These are phyloP conservation scores for Paraphysoderma sedebokerense DNA, from an alignment of 371 early-diverging fungal species.

Conservation along the genomic window DNA sequence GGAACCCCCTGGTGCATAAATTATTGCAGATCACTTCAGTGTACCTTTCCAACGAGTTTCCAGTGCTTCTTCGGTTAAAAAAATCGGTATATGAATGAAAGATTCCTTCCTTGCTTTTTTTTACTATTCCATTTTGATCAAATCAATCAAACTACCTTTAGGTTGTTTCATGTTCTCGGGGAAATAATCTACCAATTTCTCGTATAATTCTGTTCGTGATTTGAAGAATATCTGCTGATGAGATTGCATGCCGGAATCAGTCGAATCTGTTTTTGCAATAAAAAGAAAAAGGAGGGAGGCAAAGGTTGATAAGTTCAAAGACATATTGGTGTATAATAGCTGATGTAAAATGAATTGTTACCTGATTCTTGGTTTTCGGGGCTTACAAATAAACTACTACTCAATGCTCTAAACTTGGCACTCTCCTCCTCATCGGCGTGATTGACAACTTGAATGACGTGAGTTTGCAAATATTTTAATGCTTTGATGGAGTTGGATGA, in stretches of 20 bases:
- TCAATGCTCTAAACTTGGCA: conserved; percentile 41
- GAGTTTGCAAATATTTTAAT: conserved; percentile 42
- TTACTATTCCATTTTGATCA: no score
- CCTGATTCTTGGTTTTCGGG: conserved; percentile 7
- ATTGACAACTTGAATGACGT: conserved; percentile 44
- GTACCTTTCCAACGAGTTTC: no score
- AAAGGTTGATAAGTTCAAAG: no score
- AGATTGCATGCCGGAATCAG: neutral
- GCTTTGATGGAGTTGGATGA: conserved; percentile 22
- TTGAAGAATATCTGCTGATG: conserved; percentile 11
- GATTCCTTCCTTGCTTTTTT: no score
- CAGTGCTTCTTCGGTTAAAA: no score
- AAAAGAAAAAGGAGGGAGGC: neutral
- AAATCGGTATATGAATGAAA: no score
- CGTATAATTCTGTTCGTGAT: conserved; percentile 45
- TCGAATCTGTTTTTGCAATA: no score
- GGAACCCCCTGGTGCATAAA: no score
- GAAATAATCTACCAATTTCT: conserved; percentile 49
- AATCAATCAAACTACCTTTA: conserved; percentile 44
- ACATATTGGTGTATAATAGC: no score
- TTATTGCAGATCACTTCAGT: no score
- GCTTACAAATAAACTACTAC: conserved; percentile 32
- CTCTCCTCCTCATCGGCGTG: conserved; percentile 40
- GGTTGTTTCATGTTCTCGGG: conserved; percentile 69
- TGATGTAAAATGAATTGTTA: conserved; percentile 9